Evolutionary conservation across 768 basidiomycete genomes (phyloP), one percentile per base, ranked within the genome.

Genomic region (Boletus barrowsii): DNA sequence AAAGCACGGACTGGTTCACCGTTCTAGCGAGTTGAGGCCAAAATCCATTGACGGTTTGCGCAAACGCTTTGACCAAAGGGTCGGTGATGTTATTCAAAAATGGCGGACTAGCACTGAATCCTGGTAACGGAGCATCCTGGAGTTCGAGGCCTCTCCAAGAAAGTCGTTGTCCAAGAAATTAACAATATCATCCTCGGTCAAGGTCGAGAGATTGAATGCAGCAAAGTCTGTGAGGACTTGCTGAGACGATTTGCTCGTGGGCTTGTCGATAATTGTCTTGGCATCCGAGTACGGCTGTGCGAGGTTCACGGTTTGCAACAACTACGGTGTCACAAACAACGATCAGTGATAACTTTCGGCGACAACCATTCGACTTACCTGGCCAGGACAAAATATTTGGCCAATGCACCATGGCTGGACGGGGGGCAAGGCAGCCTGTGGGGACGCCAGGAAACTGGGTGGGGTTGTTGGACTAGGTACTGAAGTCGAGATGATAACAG

Each of bases 241-340:
- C 61, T 84, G 82, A 1, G 86, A 65, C 0, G 79, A 69, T 61
- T 85, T 83, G 64, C 75, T 78, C 2, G 93, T 96, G 3, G 93
- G 93, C 77, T 94, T 76, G 76, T 96, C 94, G 9, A 89, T 88
- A 68, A 96, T 86, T 0, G 90, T 94, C 73, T 97, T 96, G 43
- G 86, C 83, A 69, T 97, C 94, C 0, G 78, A 67, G 65, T 79
- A 97, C 26, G 88, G 72, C 40, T 78, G 68, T 0, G 93, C 91
- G 56, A 96, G 61, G 67, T 93, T 87, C 56, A 95, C 84, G 1
- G 90, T 87, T 80, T 96, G 93, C 24, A 97, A 75, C 10, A 93
- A 64, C 90, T 92, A 17, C 10, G 8, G 29, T 18, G 41, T 39
- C 4, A 22, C 8, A 35, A 9, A 37, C 1, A 14, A 20, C 6